phyloP scores from a whole-genome alignment of 805 yeast genomes.

The Metschnikowia continentalis region DNA sequence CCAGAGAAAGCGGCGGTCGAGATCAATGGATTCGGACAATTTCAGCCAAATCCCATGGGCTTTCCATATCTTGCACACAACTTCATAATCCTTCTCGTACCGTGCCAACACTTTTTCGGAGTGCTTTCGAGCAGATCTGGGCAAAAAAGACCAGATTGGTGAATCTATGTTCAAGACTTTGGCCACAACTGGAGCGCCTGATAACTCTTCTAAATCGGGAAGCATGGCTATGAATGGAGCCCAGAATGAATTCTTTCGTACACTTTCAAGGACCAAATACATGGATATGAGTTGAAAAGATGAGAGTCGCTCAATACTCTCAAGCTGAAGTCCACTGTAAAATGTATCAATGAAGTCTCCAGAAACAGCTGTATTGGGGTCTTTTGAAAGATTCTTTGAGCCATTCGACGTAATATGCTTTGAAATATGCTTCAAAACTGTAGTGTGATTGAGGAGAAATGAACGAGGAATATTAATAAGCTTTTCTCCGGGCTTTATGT shows the following conservation, averaged over 20 bases:
- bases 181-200: conserved; percentile 65
- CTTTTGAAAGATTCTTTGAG: conserved; percentile 6
- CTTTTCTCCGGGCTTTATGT: conserved; percentile 38
- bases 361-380: conserved; percentile 12
- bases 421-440: conserved; percentile 42
- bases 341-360: conserved; percentile 26
- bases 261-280: conserved; percentile 44
- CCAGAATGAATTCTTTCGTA: conserved; percentile 55
- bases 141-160: conserved; percentile 37
- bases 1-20: conserved; percentile 45
- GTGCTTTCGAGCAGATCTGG: conserved; percentile 39
- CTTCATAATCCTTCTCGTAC: conserved; percentile 44
- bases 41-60: conserved; percentile 2
- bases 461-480: conserved; percentile 56
- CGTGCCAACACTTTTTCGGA: conserved; percentile 38
- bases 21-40: conserved; percentile 17
- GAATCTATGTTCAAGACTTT: conserved; percentile 24
- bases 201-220: conserved; percentile 55
- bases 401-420: conserved; percentile 39
- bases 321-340: conserved; percentile 27
- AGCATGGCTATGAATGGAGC: conserved; percentile 60
- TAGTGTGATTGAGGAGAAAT: conserved; percentile 54
- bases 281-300: conserved; percentile 60
- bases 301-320: conserved; percentile 39
- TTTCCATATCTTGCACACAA: conserved; percentile 19